Conservation (phyloP, 768 basidiomycete genomes). For the Candolleomyces aberdarensis region DNA sequence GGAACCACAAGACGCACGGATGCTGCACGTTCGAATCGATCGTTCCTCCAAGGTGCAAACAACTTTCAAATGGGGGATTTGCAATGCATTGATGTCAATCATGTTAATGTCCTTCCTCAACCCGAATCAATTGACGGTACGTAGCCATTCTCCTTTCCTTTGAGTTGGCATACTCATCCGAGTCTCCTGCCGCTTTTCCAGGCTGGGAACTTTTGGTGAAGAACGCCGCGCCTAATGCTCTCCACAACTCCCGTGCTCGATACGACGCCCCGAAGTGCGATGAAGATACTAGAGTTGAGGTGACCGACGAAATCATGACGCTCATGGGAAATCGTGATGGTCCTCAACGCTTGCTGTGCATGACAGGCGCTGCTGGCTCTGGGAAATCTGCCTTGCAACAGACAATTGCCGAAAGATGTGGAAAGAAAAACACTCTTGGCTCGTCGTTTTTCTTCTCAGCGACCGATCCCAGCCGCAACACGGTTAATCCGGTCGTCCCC, state of each 20-base stretch:
- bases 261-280: constrained; percentile 7
- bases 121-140: too few relatives aligned
- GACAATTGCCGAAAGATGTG: constrained; percentile 6
- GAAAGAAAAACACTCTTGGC: neutral
- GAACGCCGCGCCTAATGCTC: neutral
- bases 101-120: too few relatives aligned
- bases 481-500: constrained; percentile 2
- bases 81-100: too few relatives aligned
- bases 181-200: neutral
- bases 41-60: constrained; percentile 6
- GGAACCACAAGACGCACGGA: too few relatives aligned
- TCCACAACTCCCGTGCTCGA: neutral
- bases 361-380: neutral
- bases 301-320: neutral
- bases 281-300: constrained; percentile 2
- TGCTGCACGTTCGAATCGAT: constrained; percentile 13
- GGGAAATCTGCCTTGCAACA: constrained; percentile 6
- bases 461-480: neutral
- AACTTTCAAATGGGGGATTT: too few relatives aligned
- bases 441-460: constrained; percentile 10
- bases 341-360: neutral
- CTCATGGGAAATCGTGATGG: neutral
- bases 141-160: too few relatives aligned
- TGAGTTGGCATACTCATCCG: too few relatives aligned
- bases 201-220: neutral